Base-by-base conservation (phyloP, 1,284 basidiomycete species). In the Sanghuangporus baumii region DNA sequence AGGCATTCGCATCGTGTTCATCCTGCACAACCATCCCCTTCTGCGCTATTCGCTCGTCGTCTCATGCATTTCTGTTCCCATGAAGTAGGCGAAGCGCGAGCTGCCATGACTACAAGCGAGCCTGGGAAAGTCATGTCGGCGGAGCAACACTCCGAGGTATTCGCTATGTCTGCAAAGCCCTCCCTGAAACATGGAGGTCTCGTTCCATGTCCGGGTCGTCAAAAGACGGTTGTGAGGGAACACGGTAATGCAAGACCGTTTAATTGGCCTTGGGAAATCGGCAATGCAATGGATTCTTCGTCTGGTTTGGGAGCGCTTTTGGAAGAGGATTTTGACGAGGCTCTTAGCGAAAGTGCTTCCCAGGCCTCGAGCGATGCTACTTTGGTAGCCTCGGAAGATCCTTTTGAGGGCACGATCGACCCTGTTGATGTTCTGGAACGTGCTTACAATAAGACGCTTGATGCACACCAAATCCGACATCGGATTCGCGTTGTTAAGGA, bases 51-150 rank as follows among this genome's bases (percentile, higher is more conserved):
- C 71, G 89, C 93, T 0, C 81, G 86, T n/a, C 81, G 90, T 61
- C 78, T 95, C 31, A 95, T 95, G 93, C 92, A 94, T 70, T 89
- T 84, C 69, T 93, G 89, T 69, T 84, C 88, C 1, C 76, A 78
- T 34, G 81, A 86, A 65, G 74, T 81, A 6, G 70, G 55, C 38
- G 41, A 65, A 34, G 63, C 57, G 18, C 48, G 60, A 37, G 55
- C 38, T 11, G 16, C 38, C 38, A 37, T 37, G 43, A 9, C 38
- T 41, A 41, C 12, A 11, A 16, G 11, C 18, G 23, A 23, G n/a
- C 55, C 38, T 6, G 38, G 20, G 38, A 20, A 41, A 6, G 9
- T 2, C 3, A 2, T 20, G 11, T 8, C 6, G n/a, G 43, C 8
- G n/a, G 37, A 41, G 26, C n/a, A 34, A 11, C 11, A 26, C 18